These are phyloP conservation scores for Elongisporangium undulatum DNA, from an alignment of 352 stramenopile species.

Conservation along the genomic window DNA sequence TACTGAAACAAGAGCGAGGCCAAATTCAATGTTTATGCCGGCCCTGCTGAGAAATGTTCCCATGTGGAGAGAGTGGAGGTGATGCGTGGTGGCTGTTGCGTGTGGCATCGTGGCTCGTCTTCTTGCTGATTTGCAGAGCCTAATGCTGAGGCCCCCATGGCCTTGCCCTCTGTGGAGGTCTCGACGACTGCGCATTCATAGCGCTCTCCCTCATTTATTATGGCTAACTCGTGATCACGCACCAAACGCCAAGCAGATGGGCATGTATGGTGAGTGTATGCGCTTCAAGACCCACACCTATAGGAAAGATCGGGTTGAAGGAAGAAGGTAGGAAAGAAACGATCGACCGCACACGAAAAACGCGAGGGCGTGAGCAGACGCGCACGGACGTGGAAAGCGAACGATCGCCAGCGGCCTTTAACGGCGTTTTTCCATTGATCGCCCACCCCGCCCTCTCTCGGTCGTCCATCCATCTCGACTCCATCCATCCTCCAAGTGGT, in stretches of 20 bases:
- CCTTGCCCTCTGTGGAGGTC: too few relatives aligned
- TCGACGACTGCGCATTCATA: neutral
- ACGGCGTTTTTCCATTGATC: neutral
- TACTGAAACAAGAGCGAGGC: neutral
- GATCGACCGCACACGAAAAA: neutral
- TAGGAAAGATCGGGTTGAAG: neutral
- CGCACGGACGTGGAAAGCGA: neutral
- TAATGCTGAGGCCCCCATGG: too few relatives aligned
- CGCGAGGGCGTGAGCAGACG: neutral
- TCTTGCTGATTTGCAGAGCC: neutral
- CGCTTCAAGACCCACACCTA: too few relatives aligned
- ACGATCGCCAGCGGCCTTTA: neutral
- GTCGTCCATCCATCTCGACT: neutral
- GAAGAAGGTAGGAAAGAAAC: neutral
- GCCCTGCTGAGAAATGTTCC: neutral
- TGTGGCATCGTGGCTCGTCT: neutral
- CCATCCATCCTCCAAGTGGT: neutral
- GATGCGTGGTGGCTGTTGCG: neutral
- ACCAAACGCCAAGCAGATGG: neutral
- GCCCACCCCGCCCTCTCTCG: neutral
- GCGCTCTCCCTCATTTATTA: neutral
- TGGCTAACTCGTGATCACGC: neutral
- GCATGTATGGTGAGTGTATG: neutral
- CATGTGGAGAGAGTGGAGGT: neutral
- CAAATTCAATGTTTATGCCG: neutral